These are phyloP conservation scores for Silene noctiflora DNA, from an alignment of 179 eudicot species.

Conservation along the genomic window DNA sequence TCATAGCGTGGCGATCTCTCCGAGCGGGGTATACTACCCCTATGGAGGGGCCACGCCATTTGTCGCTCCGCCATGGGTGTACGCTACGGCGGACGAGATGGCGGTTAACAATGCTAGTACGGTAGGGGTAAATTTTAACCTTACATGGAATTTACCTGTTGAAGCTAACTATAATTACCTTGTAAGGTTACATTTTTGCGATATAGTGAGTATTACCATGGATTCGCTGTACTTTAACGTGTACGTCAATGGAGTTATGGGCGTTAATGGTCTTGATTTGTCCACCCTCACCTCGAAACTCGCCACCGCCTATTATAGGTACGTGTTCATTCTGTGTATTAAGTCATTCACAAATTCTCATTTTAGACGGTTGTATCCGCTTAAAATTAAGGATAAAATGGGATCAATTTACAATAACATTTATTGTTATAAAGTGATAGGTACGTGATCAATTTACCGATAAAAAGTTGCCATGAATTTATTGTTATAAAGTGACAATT, in stretches of 20 bases:
- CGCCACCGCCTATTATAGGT: constrained; percentile 61
- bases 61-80: constrained; percentile 64
- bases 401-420: too few species aligned
- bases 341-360: background rate
- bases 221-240: constrained; percentile 75
- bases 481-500: too few species aligned
- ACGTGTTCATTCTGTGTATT: background rate
- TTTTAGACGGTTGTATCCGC: too few species aligned
- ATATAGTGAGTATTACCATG: constrained; percentile 58
- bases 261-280: constrained; percentile 56
- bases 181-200: constrained; percentile 82
- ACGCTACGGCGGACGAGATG: constrained; percentile 69
- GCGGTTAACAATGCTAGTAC: constrained; percentile 46
- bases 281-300: constrained; percentile 62
- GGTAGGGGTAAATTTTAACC: constrained; percentile 49
- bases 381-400: too few species aligned
- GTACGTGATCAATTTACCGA: too few species aligned
- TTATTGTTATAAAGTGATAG: too few species aligned
- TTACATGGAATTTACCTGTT: constrained; percentile 68
- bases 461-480: too few species aligned
- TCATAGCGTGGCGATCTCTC: constrained; percentile 36
- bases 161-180: constrained; percentile 69
- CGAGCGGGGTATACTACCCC: constrained; percentile 42
- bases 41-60: constrained; percentile 56
- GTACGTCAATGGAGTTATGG: constrained; percentile 56